phyloP scores from a whole-genome alignment of 73 alveolate species.

The Tetrahymena borealis region DNA sequence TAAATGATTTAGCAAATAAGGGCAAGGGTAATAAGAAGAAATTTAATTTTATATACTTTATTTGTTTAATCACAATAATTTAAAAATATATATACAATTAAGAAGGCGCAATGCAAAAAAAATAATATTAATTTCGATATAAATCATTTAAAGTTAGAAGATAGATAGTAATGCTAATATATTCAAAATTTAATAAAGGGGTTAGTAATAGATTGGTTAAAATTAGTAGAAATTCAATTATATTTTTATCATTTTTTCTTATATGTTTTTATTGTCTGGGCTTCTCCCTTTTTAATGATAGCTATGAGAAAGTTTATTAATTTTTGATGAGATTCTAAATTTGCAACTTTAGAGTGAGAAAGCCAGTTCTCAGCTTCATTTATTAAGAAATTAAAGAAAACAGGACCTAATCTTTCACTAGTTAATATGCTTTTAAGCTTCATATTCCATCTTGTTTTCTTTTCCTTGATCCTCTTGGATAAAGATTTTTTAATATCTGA shows the following conservation, averaged over 20 bases:
- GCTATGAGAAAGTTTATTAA: neutral
- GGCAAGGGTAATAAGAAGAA: no score
- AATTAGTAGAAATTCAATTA: no score
- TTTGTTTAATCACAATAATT: no score
- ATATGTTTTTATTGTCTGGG: neutral
- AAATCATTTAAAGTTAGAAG: no score
- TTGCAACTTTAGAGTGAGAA: neutral
- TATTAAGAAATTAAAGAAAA: neutral
- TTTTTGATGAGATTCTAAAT: neutral
- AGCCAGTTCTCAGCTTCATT: neutral
- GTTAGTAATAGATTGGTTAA: no score
- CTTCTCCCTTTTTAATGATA: neutral
- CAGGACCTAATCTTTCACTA: neutral
- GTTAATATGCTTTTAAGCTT: neutral
- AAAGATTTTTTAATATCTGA: neutral
- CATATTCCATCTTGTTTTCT: neutral
- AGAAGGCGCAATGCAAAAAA: no score
- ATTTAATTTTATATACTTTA: no score
- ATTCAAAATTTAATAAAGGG: no score
- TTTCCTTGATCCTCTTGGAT: neutral
- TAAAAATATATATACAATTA: no score
- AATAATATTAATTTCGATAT: no score
- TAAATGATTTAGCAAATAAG: no score
- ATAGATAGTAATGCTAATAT: no score
- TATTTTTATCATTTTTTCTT: neutral